These are phyloP conservation scores for Neurospora terricola DNA, from an alignment of 495 filamentous ascomycete genomes.

Conservation along the genomic window DNA sequence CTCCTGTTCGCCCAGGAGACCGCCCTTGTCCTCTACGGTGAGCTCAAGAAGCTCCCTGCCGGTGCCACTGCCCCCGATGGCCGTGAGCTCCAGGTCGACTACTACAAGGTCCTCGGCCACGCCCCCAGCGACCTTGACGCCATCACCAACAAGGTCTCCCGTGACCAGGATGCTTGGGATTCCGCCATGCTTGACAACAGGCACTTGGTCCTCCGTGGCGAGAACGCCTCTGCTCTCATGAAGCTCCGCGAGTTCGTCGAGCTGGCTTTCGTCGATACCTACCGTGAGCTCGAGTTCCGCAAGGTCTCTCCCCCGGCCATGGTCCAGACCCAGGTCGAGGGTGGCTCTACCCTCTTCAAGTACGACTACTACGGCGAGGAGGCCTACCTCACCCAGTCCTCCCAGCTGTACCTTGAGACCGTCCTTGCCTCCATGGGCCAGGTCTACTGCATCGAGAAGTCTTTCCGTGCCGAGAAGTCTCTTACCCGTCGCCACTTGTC, in stretches of 20 bases:
- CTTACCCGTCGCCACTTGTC: conserved; percentile 89
- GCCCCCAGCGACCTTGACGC: conserved; percentile 86
- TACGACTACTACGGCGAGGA: conserved; percentile 91
- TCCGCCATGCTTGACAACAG: conserved; percentile 79
- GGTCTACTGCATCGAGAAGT: conserved; percentile 96
- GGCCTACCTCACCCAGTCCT: conserved; percentile 93
- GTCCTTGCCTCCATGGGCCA: conserved; percentile 83
- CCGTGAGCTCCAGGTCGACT: conserved; percentile 92
- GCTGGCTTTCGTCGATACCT: conserved; percentile 71
- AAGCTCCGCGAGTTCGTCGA: conserved; percentile 82
- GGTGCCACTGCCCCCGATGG: conserved; percentile 73
- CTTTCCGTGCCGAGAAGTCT: conserved; percentile 95
- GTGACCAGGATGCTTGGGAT: conserved; percentile 59
- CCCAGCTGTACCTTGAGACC: conserved; percentile 96
- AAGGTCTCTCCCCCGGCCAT: conserved; percentile 92
- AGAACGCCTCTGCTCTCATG: conserved; percentile 78
- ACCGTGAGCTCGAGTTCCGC: conserved; percentile 64
- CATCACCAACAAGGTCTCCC: conserved; percentile 82
- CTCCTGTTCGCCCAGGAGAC: conserved; percentile 83
- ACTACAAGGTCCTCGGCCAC: conserved; percentile 74
- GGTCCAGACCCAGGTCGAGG: conserved; percentile 98
- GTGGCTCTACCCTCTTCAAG: conserved; percentile 86
- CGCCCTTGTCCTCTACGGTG: conserved; percentile 75
- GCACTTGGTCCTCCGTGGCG: conserved; percentile 85
- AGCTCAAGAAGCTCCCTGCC: conserved; percentile 74